Base-by-base conservation (phyloP, 495 filamentous ascomycete species). In the Gamarada debralockiae region DNA sequence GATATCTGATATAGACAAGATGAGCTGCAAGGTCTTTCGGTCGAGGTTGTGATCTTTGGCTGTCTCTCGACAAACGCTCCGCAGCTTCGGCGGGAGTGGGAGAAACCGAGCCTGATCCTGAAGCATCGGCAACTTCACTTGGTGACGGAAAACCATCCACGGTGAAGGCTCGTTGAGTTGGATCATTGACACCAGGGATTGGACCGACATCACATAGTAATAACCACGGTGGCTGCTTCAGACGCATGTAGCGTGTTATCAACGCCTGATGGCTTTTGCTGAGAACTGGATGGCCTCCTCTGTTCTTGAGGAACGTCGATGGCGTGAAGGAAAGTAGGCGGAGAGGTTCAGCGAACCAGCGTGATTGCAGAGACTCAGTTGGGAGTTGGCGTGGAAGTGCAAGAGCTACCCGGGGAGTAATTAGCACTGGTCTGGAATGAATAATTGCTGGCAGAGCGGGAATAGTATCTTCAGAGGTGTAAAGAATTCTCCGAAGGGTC, bases 271-370 rank as follows among this genome's bases (percentile, higher is more conserved):
- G 90, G 29, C 77, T 61, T 55, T 84, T 91, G 18, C 82, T 84
- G n/a, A 99, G 76, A 10, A 91, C 85, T 1, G 90, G 92, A 55
- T 87, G 86, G 37, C 90, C 88, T 52, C 84, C 83, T 38, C 79
- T 77, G 65, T 97, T 97, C 33, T 75, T 76, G 39, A 87, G 74
- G 59, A 97, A 99, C 0, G 79, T 76, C 0, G 75, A 75, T 5
- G 74, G 71, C 20, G 81, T 73, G 24, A 96, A 74, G 0, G 82
- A 80, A 1, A 99, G 73, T 48, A 95, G 76, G 48, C 90, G 87
- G 2, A 97, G 73, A 18, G 93, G 92, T 58, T 99, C 93, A 1
- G 89, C 85, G 69, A 90, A 92, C 93, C 93, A 99, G n/a, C 93
- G 79, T 13, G 82, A 84, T 59, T 93, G 89, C 7, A 96, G 74